Conservation (phyloP, 352 stramenopile species). For the Pythium grandisporangium region DNA sequence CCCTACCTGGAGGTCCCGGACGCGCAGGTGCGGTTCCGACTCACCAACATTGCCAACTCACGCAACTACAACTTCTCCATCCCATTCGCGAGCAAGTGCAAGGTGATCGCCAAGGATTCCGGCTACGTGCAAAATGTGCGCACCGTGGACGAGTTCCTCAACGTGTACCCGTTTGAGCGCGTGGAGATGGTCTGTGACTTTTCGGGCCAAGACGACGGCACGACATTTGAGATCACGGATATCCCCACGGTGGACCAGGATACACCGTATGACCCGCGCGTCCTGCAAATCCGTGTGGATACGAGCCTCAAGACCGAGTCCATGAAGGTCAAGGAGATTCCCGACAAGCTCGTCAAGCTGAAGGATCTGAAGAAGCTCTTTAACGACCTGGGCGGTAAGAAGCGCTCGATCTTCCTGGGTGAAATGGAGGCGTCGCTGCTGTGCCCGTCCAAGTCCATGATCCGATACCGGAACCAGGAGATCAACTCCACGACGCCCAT, state of each 20-base stretch:
- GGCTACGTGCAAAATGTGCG: constrained; percentile 38
- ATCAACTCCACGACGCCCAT: constrained; percentile 44
- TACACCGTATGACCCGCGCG: constrained; percentile 34
- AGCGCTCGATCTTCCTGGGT: constrained; percentile 36
- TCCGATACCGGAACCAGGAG: constrained; percentile 36
- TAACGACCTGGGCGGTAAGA: constrained; percentile 34
- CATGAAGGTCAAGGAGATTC: constrained; percentile 25
- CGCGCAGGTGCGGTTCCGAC: constrained; percentile 49
- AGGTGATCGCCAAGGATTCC: constrained; percentile 53
- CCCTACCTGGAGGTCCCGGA: constrained; percentile 49
- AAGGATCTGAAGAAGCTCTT: constrained; percentile 51
- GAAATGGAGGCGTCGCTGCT: constrained; percentile 35
- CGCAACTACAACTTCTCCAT: constrained; percentile 72
- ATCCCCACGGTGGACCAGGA: constrained; percentile 24
- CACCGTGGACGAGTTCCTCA: constrained; percentile 14
- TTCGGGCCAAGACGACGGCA: constrained; percentile 20
- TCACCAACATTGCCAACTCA: constrained; percentile 50
- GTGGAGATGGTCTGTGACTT: constrained; percentile 59
- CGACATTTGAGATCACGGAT: constrained; percentile 40
- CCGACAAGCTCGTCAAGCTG: constrained; percentile 21
- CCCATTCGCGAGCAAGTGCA: constrained; percentile 50
- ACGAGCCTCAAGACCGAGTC: constrained; percentile 22
- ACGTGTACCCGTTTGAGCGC: constrained; percentile 50
- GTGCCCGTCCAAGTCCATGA: constrained; percentile 34
- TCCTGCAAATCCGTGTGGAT: constrained; percentile 44